Evolutionary conservation across 1,284 basidiomycete genomes (phyloP).

Genomic region (Pyrrhoderma noxium): DNA sequence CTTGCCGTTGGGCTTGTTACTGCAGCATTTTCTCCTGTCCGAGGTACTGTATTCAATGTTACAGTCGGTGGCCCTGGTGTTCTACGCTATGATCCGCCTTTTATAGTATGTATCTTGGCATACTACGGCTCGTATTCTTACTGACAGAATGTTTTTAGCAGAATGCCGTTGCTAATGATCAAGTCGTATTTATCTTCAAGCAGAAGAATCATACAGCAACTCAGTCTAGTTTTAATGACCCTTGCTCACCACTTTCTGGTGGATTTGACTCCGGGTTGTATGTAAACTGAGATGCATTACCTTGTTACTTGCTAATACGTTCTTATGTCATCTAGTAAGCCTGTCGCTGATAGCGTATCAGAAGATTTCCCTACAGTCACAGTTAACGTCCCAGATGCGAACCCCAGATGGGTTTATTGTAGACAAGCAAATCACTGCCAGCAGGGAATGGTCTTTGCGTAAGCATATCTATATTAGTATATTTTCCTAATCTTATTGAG

Average conservation of each 20-base stretch:
- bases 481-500: neutral
- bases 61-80: slow-evolving; percentile 46
- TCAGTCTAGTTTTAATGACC: slow-evolving; percentile 46
- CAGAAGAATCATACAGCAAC: slow-evolving; percentile 61
- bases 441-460: slow-evolving; percentile 57
- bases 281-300: slow-evolving; percentile 22
- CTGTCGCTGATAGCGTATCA: slow-evolving; percentile 40
- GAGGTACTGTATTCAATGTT: slow-evolving; percentile 37
- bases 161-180: slow-evolving; percentile 43
- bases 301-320: neutral
- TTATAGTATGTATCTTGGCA: slow-evolving; percentile 34
- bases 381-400: slow-evolving; percentile 36
- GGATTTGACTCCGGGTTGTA: slow-evolving; percentile 58
- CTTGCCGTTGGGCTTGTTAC: too few relatives aligned
- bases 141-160: slow-evolving; percentile 21
- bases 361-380: slow-evolving; percentile 39
- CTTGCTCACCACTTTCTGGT: slow-evolving; percentile 35
- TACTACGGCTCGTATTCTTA: neutral
- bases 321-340: slow-evolving; percentile 32
- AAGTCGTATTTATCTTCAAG: slow-evolving; percentile 45
- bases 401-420: slow-evolving; percentile 57
- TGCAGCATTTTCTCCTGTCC: slow-evolving; percentile 20
- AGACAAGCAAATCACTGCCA: slow-evolving; percentile 38
- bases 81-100: slow-evolving; percentile 37
- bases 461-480: neutral